Percentiles rank a stretch among this genome's conserved stretches.
phyloP scores from a whole-genome alignment of 2,329 filamentous ascomycete species.

The Sporothrix pseudoabietina region DNA sequence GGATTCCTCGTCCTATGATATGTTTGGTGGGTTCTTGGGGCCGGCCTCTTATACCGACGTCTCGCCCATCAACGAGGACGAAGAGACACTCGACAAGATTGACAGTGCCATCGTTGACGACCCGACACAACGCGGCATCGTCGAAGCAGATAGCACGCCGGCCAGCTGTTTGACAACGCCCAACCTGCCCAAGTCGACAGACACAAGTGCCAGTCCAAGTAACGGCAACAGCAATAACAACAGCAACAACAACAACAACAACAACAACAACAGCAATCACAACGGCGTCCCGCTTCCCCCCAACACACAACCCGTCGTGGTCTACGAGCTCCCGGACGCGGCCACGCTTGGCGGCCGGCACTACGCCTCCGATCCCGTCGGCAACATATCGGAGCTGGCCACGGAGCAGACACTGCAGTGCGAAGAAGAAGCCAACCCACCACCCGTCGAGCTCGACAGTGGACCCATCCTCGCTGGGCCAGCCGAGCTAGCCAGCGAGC shows the following conservation, averaged over 20 bases:
- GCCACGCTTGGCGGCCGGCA: constrained; percentile 31
- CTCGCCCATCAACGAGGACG: constrained; percentile 49
- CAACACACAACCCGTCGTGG: not conserved
- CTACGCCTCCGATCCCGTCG: constrained; percentile 46
- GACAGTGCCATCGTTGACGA: not conserved
- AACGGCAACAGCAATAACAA: constrained; percentile 22
- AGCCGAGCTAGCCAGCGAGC: constrained; percentile 47
- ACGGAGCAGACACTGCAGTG: constrained; percentile 48
- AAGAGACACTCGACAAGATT: constrained; percentile 25
- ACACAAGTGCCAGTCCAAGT: not conserved
- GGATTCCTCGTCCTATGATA: constrained; percentile 48
- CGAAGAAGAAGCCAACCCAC: constrained; percentile 48
- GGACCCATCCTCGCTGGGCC: constrained; percentile 38
- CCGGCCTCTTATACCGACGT: constrained; percentile 51
- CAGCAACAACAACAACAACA: constrained; percentile 25
- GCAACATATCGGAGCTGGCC: constrained; percentile 52
- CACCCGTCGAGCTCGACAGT: constrained; percentile 51
- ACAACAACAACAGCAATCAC: constrained; percentile 24
- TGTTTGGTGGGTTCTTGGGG: constrained; percentile 58
- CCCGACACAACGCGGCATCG: constrained; percentile 13
- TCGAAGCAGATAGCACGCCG: constrained; percentile 27
- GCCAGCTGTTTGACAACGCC: constrained; percentile 26
- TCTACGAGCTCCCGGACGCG: constrained; percentile 40
- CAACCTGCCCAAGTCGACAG: not conserved
- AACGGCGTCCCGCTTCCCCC: constrained; percentile 37